Evolutionary conservation across 805 yeast species (phyloP).

Genomic region (Pichia nakasei): DNA sequence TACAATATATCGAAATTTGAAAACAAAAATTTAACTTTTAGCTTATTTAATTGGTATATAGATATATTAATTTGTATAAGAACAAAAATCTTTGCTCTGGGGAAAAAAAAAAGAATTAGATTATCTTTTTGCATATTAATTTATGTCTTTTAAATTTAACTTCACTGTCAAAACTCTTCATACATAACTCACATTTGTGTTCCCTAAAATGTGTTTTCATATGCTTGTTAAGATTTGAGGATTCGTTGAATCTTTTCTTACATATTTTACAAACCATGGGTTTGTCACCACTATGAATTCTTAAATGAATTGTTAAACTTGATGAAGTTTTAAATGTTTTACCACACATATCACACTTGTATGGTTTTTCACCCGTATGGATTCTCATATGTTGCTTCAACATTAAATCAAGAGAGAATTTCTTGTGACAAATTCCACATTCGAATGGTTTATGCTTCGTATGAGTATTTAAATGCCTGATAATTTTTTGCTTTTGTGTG

Average conservation of each 20-base stretch:
- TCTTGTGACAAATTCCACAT: conserved; percentile 60
- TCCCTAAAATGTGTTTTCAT: conserved; percentile 63
- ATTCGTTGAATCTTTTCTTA: conserved; percentile 77
- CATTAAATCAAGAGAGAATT: conserved; percentile 71
- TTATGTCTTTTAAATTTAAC: conserved; percentile 35
- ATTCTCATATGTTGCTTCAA: conserved; percentile 72
- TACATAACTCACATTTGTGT: conserved; percentile 44
- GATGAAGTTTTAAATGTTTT: conserved; percentile 78
- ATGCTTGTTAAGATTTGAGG: conserved; percentile 83
- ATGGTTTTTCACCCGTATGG: conserved; percentile 90
- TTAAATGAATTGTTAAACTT: conserved; percentile 69
- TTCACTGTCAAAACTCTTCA: conserved; percentile 41
- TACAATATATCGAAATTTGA: conserved; percentile 15
- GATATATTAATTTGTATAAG: too few relatives aligned
- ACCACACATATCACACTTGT: conserved; percentile 59
- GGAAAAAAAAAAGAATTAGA: too few relatives aligned
- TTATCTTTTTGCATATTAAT: conserved; percentile 32
- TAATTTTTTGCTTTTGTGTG: conserved; percentile 74
- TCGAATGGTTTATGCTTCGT: conserved; percentile 74
- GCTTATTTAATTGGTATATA: conserved; percentile 43
- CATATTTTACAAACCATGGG: conserved; percentile 79
- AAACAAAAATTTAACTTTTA: conserved; percentile 39
- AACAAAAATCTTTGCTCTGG: too few relatives aligned
- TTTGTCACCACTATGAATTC: conserved; percentile 87
- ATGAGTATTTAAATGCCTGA: conserved; percentile 83